Evolutionary conservation across 768 basidiomycete species (phyloP).

Genomic region (Hydnum rufescens): DNA sequence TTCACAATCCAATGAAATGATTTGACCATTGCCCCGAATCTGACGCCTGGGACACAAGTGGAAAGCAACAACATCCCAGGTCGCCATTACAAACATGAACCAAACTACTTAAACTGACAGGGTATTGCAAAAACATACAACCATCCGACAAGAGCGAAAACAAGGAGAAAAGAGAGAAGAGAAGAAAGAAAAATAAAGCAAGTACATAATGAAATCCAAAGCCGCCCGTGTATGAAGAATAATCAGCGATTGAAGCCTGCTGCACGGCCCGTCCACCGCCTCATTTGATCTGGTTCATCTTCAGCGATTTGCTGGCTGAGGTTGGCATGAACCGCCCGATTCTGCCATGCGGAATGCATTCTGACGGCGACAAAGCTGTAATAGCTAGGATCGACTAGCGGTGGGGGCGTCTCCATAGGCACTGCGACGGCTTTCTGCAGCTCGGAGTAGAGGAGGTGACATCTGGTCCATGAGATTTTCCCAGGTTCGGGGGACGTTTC

Average conservation of each 20-base stretch:
- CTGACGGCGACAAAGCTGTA: neutral
- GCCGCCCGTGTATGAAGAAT: constrained; percentile 3
- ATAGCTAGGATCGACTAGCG: neutral
- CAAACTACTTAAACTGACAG: too few species aligned
- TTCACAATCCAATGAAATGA: too few species aligned
- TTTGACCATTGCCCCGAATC: too few species aligned
- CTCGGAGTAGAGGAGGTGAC: neutral
- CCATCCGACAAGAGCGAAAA: too few species aligned
- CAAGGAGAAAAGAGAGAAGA: too few species aligned
- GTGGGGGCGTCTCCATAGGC: neutral
- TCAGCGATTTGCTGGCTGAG: neutral
- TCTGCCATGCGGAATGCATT: neutral
- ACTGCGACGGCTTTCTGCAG: neutral
- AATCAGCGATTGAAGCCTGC: neutral
- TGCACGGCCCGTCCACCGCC: neutral
- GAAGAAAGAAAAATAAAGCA: too few species aligned
- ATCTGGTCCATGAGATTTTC: neutral
- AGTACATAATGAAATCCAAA: too few species aligned
- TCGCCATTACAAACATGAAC: too few species aligned
- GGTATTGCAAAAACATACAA: too few species aligned
- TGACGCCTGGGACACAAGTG: too few species aligned
- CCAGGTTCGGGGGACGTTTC: neutral
- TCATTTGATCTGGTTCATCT: neutral
- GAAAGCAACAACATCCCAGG: too few species aligned
- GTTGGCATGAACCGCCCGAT: neutral